Evolutionary conservation across 2,329 filamentous ascomycete species (phyloP).

Genomic region (Colletotrichum neosansevieriae): DNA sequence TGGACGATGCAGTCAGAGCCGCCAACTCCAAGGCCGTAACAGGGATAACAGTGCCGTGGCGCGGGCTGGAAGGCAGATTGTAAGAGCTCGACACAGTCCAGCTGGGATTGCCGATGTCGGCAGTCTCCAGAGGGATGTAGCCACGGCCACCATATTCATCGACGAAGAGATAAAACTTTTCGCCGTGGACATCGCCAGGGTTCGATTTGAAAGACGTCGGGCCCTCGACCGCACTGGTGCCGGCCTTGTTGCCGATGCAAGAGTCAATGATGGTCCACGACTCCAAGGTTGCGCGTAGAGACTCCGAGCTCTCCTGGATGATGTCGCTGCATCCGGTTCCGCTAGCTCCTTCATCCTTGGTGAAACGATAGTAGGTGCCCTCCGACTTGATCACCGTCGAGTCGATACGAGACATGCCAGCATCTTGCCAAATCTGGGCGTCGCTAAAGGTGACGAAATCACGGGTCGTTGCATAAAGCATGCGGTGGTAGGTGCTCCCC

Average conservation of each 20-base stretch:
- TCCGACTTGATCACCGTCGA: constrained; percentile 61
- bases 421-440: constrained; percentile 63
- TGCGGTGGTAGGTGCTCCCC: constrained; percentile 61
- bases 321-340: constrained; percentile 65
- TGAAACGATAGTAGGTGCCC: constrained; percentile 63
- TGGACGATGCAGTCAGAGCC: constrained; percentile 44
- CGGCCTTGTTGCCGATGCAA: constrained; percentile 64
- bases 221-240: constrained; percentile 61
- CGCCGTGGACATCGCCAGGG: constrained; percentile 59
- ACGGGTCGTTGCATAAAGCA: constrained; percentile 63
- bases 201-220: constrained; percentile 66
- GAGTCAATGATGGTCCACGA: constrained; percentile 59
- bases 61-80: constrained; percentile 60
- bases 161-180: constrained; percentile 68
- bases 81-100: constrained; percentile 62
- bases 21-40: constrained; percentile 61
- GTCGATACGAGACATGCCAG: constrained; percentile 63
- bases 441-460: constrained; percentile 64
- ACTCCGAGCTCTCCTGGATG: constrained; percentile 62
- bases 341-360: constrained; percentile 64
- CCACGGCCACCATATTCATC: constrained; percentile 65
- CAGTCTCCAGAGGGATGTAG: constrained; percentile 66
- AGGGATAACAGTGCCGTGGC: constrained; percentile 66
- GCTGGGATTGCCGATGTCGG: constrained; percentile 59
- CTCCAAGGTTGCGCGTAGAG: constrained; percentile 54